Base-by-base conservation (phyloP, 75 land plant genomes). In the Gnetum montanum region DNA sequence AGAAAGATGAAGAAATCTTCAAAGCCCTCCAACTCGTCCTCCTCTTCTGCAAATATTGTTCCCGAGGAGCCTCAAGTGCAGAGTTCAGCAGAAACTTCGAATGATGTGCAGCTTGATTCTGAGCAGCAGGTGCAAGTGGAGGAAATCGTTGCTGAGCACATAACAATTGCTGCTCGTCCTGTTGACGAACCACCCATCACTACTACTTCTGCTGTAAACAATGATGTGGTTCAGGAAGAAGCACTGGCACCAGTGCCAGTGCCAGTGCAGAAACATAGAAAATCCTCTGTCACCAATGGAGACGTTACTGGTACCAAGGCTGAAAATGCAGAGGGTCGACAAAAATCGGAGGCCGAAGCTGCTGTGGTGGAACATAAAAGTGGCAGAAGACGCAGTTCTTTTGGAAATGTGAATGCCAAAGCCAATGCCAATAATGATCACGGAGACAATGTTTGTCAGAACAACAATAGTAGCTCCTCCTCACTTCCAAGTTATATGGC, bases 401-500 rank as follows among this genome's bases (percentile, higher is more conserved):
- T 33, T 53, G 65, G 65, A 44, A 67, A 76, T 33, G 53, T 62
- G 3, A 41, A n/a, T n/a, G n/a, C n/a, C n/a, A n/a, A n/a, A n/a
- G n/a, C n/a, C n/a, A n/a, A n/a, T n/a, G n/a, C n/a, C n/a, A 80
- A 78, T 58, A 54, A 60, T 33, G 82, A 78, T n/a, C 57, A 58
- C 47, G 3, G 46, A n/a, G 86, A 86, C 31, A 73, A 75, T 62
- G 66, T 52, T 40, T 26, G 57, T 23, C 76, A 62, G 31, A 68
- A 52, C 49, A 63, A 70, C 38, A n/a, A n/a, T n/a, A n/a, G n/a
- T n/a, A n/a, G n/a, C n/a, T n/a, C n/a, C 4, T 87, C 80, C 13
- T 58, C 81, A 6, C 36, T 89, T 57, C 98, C 98, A 31, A 93
- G 89, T 61, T 93, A 93, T 67, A 93, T 93, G 98, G 76, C 72